Base-by-base conservation (phyloP, 306 rosid genomes). In the Gleditsia sinensis region DNA sequence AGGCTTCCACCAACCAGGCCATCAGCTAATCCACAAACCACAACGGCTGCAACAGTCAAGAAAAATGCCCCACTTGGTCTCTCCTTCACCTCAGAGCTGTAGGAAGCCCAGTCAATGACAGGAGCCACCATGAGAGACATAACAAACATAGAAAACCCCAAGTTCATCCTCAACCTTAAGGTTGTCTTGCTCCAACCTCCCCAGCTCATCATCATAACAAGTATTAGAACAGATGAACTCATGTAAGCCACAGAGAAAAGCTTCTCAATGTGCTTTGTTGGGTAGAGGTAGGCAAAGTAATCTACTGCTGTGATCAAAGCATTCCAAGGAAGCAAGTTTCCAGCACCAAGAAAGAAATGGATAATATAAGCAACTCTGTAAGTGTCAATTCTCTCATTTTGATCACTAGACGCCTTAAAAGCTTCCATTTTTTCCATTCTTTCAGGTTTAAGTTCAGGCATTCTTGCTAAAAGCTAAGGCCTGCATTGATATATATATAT, bases 301-400 rank as follows among this genome's bases (percentile, higher is more conserved):
- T 95, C 99, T 19, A 88, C 92, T 10, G 95, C 99, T 3, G 98
- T 95, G 89, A 95, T 92, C 12, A 89, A 82, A 42, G 96, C 99
- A 83, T 95, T 95, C 99, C 99, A 95, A 7, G 99, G 99, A 27
- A 95, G 92, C 69, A 95, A 79, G 88, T 88, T 88, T 19, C 98
- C 98, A 9, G 90, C 93, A 32, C 98, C 99, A 11, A 95, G 92
- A 74, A 90, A 68, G 96, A 95, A 95, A 72, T 92, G 92, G 75
- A 92, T 88, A 33, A 87, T 58, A 89, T 95, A 95, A 40, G 96
- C 96, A 42, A 90, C 71, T 66, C 84, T 71, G 82, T 74, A 83
- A 0, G 86, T 74, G 74, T 93, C 91, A 71, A 68, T 81, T 12
- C 86, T 82, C 77, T 83, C 84, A 61, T 49, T 50, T 66, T 69